Evolutionary conservation across 768 basidiomycete genomes (phyloP), one percentile per base, ranked within the genome.

Genomic region (Tylopilus intermedius): DNA sequence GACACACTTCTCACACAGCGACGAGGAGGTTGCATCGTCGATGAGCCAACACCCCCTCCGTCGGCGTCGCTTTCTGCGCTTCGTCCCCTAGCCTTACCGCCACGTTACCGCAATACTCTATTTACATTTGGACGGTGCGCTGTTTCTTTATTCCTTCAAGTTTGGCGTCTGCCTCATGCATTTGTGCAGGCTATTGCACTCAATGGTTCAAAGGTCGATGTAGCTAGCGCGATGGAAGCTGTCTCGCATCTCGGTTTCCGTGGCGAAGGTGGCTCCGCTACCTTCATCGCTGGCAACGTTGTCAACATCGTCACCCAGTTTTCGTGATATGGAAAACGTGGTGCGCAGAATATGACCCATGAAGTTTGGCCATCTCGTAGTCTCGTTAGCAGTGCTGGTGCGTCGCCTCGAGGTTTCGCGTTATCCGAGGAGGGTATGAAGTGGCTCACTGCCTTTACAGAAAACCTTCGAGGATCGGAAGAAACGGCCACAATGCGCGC

Each of bases 91-190:
- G 24, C 24, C 24, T 24, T 24, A 24, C 24, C 18, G 24, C 2
- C 24, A 24, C 24, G 24, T 24, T 24, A 24, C 2, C 24, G 24
- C 5, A 24, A 24, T 2, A 24, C 24, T 2, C 24, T 2, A 79
- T 48, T 65, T 97, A 39, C 88, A 94, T 67, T 77, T 24, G 83
- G 5, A 84, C 83, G 18, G 94, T 94, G 50, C 30, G 81, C 72
- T 21, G 11, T 32, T 21, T 13, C 40, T 44, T 45, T 2, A 7
- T 24, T 29, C 21, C 27, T 37, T 47, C 24, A 24, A 24, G 1
- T 24, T 24, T 46, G 41, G 41, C 7, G 11, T 24, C 18, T 11
- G 14, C 6, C 33, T 41, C 33, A 45, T 35, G 8, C 30, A 37
- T 51, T 47, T 39, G n/a, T 43, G 47, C 24, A 90, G 89, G 81